Evolutionary conservation across 169 alveolate genomes (phyloP).

Genomic region (Amoebophrya sp.): DNA sequence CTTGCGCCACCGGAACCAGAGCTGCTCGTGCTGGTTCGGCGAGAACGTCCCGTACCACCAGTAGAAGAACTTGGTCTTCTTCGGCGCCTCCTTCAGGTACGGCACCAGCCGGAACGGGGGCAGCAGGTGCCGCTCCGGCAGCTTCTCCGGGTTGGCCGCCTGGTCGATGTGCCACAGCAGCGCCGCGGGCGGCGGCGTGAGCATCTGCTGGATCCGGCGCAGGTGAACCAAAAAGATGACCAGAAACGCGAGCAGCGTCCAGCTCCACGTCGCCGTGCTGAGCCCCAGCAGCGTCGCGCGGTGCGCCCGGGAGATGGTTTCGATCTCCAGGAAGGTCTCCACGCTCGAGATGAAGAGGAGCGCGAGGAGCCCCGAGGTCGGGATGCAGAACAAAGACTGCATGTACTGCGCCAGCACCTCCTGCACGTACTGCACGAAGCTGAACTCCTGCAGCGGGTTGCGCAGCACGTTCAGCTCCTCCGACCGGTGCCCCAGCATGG

Average conservation of each 20-base stretch:
- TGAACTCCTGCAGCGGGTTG: background rate
- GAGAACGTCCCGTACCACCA: background rate
- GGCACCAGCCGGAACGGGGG: background rate
- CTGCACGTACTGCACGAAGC: background rate
- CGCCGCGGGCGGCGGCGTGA: slow-evolving; percentile 3
- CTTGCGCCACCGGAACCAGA: background rate
- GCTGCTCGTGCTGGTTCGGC: background rate
- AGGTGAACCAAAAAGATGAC: background rate
- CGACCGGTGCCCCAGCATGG: background rate
- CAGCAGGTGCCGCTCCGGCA: background rate
- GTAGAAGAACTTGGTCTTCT: background rate
- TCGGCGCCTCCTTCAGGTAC: background rate
- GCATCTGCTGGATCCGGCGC: background rate
- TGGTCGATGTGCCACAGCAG: background rate
- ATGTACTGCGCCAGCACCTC: background rate
- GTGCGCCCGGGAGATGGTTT: background rate
- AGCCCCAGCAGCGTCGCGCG: background rate
- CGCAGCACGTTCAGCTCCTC: background rate
- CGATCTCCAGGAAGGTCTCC: background rate
- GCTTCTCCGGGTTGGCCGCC: background rate
- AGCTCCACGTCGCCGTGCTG: background rate
- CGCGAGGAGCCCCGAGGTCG: background rate
- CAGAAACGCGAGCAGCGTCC: background rate
- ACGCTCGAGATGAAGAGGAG: background rate
- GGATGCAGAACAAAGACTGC: background rate